Base-by-base conservation (phyloP, 1,284 basidiomycete species). In the Puccinia novopanici region DNA sequence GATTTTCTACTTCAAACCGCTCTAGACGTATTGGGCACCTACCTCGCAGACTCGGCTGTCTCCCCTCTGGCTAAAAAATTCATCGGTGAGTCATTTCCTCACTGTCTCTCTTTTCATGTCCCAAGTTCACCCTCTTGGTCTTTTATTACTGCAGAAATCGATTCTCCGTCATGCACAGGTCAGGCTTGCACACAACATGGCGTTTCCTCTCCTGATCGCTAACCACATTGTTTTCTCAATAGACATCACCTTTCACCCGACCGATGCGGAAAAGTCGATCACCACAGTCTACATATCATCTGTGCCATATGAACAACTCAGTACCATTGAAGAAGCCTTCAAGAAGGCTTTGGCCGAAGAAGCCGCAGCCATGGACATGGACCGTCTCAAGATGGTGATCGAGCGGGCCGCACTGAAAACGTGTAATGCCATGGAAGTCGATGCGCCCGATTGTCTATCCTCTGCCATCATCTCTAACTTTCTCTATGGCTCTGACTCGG, bases 101-200 rank as follows among this genome's bases (percentile, higher is more conserved):
- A 24, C 57, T 30, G 4, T 45, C 50, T 6, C 48, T 40, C 48
- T 24, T 55, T 52, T 72, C 70, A 71, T 9, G 24, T 45, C 57
- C 27, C 55, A 57, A 59, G 12, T 24, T 63, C 93, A 87, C n/a
- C 48, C 48, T 99, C 80, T 94, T 45, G 45, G n/a, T n/a, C 93
- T 85, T 95, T 95, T 13, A 86, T 93, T 94, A 84, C 98, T 92
- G 89, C 98, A 73, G 97, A 99, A 87, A 92, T 92, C 72, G 91
- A 95, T 83, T 91, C 92, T 75, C 97, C 97, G 0, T 88, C 93
- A 72, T 96, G 93, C 81, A 87, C 87, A 13, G 82, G 92, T 92
- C 82, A 61, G 88, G 85, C 68, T 76, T 40, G 50, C 13, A 22
- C n/a, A n/a, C 27, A 37, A 12, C 55, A 61, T 81, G 70, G n/a